Conservation (phyloP, 495 filamentous ascomycete genomes). For the Daldinia loculata region DNA sequence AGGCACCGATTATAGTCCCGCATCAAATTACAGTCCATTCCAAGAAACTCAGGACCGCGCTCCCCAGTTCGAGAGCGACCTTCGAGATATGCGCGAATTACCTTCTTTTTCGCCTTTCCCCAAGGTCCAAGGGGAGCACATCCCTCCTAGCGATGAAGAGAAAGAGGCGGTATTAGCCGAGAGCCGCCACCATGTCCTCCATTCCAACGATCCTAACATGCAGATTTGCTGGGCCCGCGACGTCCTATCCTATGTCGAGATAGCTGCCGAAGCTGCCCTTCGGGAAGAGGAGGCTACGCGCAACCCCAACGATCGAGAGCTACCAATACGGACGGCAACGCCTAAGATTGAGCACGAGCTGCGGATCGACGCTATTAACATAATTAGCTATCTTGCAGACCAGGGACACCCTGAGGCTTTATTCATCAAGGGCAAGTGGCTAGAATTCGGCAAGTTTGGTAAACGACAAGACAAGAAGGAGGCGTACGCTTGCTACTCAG, state of each 20-base stretch:
- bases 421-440: constrained; percentile 95
- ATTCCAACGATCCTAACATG: constrained; percentile 95
- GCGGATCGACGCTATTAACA: constrained; percentile 86
- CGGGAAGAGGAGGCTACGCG: constrained; percentile 51
- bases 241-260: constrained; percentile 86
- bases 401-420: constrained; percentile 94
- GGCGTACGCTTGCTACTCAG: constrained; percentile 83
- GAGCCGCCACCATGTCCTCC: constrained; percentile 82
- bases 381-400: constrained; percentile 86
- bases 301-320: constrained; percentile 61
- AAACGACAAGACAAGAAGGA: constrained; percentile 90
- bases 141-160: constrained; percentile 93
- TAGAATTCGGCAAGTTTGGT: constrained; percentile 97
- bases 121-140: constrained; percentile 83
- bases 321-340: constrained; percentile 73
- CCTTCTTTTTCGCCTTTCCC: constrained; percentile 94
- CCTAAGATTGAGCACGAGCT: constrained; percentile 89
- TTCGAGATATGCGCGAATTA: constrained; percentile 59
- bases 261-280: constrained; percentile 73
- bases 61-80: constrained; percentile 40
- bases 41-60: constrained; percentile 40
- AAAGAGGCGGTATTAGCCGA: constrained; percentile 86
- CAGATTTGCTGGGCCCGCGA: constrained; percentile 97
- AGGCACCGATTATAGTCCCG: constrained; percentile 44
- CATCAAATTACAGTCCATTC: constrained; percentile 59